A percentile compares a stretch with the other conserved stretches of the same genome.
These are phyloP conservation scores for Pseudogymnoascus sp. DNA, from an alignment of 2,329 filamentous ascomycete species.

Conservation along the genomic window DNA sequence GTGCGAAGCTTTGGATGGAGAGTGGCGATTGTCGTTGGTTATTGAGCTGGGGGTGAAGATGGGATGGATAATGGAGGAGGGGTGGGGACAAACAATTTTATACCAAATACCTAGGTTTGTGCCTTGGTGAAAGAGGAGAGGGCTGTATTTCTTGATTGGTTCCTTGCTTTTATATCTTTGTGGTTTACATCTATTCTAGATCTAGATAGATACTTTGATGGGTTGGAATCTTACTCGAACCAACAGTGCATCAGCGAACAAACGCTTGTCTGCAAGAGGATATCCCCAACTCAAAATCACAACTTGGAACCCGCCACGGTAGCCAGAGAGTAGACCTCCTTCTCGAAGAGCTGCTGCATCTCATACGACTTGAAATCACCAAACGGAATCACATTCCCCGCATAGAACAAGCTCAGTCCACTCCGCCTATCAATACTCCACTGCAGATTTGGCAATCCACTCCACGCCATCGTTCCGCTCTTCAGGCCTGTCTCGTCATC, in stretches of 20 bases:
- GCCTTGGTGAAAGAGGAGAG: no score
- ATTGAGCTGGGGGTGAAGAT: no score
- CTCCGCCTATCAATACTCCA: slow-evolving; percentile 37
- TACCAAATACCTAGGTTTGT: no score
- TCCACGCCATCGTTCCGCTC: slow-evolving; percentile 35
- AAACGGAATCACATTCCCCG: slow-evolving; percentile 35
- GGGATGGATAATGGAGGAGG: no score
- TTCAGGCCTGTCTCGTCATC: slow-evolving; percentile 31
- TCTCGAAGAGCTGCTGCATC: slow-evolving; percentile 32
- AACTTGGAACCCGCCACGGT: neutral
- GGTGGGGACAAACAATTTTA: no score
- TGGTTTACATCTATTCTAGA: neutral
- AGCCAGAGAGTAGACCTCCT: slow-evolving; percentile 30
- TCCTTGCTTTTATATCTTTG: neutral
- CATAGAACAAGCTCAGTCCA: slow-evolving; percentile 35
- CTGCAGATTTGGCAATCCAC: slow-evolving; percentile 37
- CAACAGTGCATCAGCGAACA: neutral
- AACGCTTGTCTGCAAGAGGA: neutral
- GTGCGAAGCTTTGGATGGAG: no score
- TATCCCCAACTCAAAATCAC: neutral
- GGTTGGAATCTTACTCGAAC: neutral
- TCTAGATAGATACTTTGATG: neutral
- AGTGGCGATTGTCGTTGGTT: no score
- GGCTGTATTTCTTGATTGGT: no score
- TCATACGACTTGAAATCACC: slow-evolving; percentile 31